These are phyloP conservation scores for Haplosporangium sp. DNA, from an alignment of 371 early-diverging fungal species.

Conservation along the genomic window DNA sequence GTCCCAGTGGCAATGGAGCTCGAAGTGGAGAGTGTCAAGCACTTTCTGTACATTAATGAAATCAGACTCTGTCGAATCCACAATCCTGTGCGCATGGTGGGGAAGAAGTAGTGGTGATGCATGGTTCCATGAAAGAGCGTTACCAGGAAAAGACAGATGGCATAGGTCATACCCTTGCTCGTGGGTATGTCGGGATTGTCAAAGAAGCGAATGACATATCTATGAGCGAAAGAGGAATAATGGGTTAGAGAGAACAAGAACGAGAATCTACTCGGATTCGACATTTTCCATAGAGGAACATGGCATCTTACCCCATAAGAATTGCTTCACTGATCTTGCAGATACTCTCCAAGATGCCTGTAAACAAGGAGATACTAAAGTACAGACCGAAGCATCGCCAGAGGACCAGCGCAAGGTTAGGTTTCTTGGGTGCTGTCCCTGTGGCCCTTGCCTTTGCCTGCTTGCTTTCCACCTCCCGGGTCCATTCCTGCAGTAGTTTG, in stretches of 20 bases:
- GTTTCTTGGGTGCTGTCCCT: conserved; percentile 29
- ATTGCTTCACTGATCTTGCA: conserved; percentile 41
- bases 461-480: conserved; percentile 26
- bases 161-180: conserved; percentile 47
- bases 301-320: conserved; percentile 40
- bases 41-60: conserved; percentile 57
- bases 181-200: conserved; percentile 18
- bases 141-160: conserved; percentile 44
- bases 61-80: conserved; percentile 51
- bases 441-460: conserved; percentile 22
- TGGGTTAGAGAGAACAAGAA: neutral
- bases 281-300: too few species aligned
- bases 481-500: conserved; percentile 40
- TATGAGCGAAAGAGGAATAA: conserved; percentile 1
- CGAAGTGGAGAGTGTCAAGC: conserved; percentile 52
- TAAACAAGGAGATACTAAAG: neutral
- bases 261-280: neutral
- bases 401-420: conserved; percentile 48
- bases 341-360: conserved; percentile 11
- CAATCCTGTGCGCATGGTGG: conserved; percentile 51
- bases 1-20: conserved; percentile 54
- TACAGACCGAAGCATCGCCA: conserved; percentile 29
- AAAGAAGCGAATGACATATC: conserved; percentile 56
- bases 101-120: conserved; percentile 58
- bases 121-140: conserved; percentile 49